Percentiles rank a stretch among this genome's conserved stretches.
Conservation (phyloP, 345 rosid species). For the Bruguiera sexangula region DNA sequence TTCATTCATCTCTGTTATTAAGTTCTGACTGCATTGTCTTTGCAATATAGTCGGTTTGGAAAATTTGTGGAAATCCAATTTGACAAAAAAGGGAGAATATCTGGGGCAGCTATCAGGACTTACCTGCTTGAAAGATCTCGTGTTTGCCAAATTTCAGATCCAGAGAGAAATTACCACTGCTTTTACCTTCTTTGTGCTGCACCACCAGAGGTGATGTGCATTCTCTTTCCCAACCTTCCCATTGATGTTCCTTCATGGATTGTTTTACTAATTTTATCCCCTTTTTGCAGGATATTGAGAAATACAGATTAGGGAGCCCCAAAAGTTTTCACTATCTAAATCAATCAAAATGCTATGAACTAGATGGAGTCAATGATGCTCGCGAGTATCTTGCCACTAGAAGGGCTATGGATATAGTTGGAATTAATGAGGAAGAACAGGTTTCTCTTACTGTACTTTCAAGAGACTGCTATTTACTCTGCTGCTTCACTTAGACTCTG, state of each 20-base stretch:
- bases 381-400: constrained; percentile 87
- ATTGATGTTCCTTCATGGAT: neutral
- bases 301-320: constrained; percentile 66
- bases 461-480: constrained; percentile 6
- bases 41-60: constrained; percentile 80
- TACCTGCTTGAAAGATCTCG: constrained; percentile 95
- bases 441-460: constrained; percentile 37
- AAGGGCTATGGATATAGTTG: constrained; percentile 93
- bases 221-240: neutral
- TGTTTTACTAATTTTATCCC: neutral
- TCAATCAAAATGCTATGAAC: constrained; percentile 69
- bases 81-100: constrained; percentile 92
- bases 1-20: neutral
- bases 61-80: constrained; percentile 98
- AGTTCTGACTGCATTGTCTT: neutral
- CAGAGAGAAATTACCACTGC: constrained; percentile 96
- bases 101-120: constrained; percentile 93
- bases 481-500: constrained; percentile 17
- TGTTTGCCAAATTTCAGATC: constrained; percentile 93
- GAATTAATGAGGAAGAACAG: constrained; percentile 93
- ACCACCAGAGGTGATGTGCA: constrained; percentile 68
- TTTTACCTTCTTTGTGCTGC: constrained; percentile 96
- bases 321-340: constrained; percentile 74
- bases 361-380: constrained; percentile 81
- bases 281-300: constrained; percentile 64